Percentiles rank a stretch among this genome's conserved stretches.
These are phyloP conservation scores for Mycosarcoma mackinlayi DNA, from an alignment of 1,284 basidiomycete genomes.

Conservation along the genomic window DNA sequence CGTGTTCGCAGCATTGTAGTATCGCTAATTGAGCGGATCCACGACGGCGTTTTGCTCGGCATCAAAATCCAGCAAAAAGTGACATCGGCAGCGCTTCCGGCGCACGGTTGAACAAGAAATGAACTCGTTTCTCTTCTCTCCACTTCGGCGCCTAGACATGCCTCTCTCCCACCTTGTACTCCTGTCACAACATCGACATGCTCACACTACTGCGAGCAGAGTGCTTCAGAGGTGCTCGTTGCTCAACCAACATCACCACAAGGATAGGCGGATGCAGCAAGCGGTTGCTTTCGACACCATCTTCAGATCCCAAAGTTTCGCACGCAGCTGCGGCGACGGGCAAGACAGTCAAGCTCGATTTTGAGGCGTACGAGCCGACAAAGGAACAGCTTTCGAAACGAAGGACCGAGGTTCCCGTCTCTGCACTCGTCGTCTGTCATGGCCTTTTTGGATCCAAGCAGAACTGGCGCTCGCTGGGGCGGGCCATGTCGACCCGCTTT, in stretches of 20 bases:
- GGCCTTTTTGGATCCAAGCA: constrained; percentile 78
- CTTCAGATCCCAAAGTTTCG: constrained; percentile 27
- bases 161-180: neutral
- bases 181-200: constrained; percentile 7
- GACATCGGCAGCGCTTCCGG: no score
- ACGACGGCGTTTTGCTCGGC: constrained; percentile 38
- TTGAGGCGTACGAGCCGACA: constrained; percentile 40
- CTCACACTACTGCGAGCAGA: constrained; percentile 16
- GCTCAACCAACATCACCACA: neutral
- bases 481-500: constrained; percentile 74
- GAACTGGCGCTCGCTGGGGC: constrained; percentile 80
- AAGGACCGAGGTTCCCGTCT: constrained; percentile 17
- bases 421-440: constrained; percentile 70
- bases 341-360: constrained; percentile 42
- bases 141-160: neutral
- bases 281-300: constrained; percentile 24
- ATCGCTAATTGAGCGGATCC: constrained; percentile 15
- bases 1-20: no score
- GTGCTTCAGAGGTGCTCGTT: constrained; percentile 13
- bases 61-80: neutral
- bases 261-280: neutral
- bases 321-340: constrained; percentile 35
- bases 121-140: neutral
- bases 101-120: constrained; percentile 7
- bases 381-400: constrained; percentile 8